Base-by-base conservation (phyloP, 495 filamentous ascomycete genomes). In the Penicillium crystallinum region DNA sequence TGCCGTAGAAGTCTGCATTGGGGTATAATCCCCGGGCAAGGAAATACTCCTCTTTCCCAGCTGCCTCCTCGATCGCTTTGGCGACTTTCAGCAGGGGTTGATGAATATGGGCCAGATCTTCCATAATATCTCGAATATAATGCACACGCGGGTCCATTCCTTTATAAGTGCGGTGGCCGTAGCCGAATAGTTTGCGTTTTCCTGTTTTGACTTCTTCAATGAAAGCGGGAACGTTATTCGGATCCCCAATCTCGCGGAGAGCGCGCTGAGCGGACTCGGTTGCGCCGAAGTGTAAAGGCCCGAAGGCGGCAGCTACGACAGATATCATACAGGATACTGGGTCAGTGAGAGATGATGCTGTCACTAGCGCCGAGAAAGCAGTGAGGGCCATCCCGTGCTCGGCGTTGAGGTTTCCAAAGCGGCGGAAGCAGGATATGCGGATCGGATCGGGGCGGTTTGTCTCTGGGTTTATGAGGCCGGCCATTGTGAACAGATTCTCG, bases 1-100 rank as follows among this genome's bases (percentile, higher is more conserved):
- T 73, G 5, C 75, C 77, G 62, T 79, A 83, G 47, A 83, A 73
- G 46, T 84, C 81, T 9, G 78, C 80, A 54, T 83, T 83, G 0
- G 77, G 74, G 35, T 78, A 75, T 38, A 84, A 55, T 0, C 69
- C 66, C 9, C 79, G 58, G 18, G 63, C 59, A 5, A 60, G 52
- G 36, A 84, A 83, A 53, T 79, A 84, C 23, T 75, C 68, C 42
- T 85, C 81, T 10, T 63, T 58, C 6, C 64, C 62, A 0, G 77
- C 80, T 7, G 74, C 65, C 14, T 63, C 56, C 38, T 81, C 77
- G 11, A 84, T 77, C 11, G 67, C 72, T 23, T 74, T 66, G 34
- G 80, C 75, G 6, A 82, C 64, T 45, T 77, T 63, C 3, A 81
- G 57, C 3, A 82, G 57, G 0, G 73, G 71, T 41, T 79, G 74